Evolutionary conservation across 345 rosid species (phyloP).

Genomic region (Streptanthus diversifolius): DNA sequence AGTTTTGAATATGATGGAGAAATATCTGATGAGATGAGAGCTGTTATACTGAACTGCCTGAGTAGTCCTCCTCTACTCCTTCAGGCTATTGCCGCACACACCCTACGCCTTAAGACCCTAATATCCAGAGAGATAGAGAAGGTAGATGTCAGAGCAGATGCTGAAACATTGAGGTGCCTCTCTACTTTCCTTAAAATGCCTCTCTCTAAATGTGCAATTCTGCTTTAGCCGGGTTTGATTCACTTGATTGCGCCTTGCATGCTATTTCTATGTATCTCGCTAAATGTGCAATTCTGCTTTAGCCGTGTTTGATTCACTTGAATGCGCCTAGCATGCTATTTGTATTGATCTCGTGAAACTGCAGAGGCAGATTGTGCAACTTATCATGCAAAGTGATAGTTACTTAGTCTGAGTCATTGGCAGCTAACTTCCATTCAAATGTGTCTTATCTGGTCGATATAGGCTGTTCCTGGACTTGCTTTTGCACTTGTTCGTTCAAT

Average conservation of each 20-base stretch:
- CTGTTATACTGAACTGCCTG: conserved; percentile 57
- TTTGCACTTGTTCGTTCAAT: background rate
- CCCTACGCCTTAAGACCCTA: conserved; percentile 53
- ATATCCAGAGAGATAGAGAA: conserved; percentile 72
- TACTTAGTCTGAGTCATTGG: conserved; percentile 20
- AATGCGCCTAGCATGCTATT: background rate
- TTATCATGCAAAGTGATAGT: background rate
- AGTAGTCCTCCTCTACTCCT: conserved; percentile 75
- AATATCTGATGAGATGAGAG: conserved; percentile 64
- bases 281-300: background rate
- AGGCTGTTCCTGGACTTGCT: background rate
- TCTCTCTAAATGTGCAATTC: conserved; percentile 1
- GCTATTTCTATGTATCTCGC: background rate
- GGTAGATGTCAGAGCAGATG: conserved; percentile 84
- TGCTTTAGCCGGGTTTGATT: background rate
- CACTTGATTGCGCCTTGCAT: background rate
- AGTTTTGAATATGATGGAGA: conserved; percentile 75
- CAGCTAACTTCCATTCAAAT: background rate
- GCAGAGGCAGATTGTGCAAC: background rate
- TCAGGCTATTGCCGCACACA: conserved; percentile 60
- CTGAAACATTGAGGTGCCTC: conserved; percentile 62
- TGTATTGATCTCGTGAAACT: background rate
- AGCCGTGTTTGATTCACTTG: background rate
- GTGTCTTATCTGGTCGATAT: background rate
- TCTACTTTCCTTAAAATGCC: conserved; percentile 1